These are phyloP conservation scores for Cystobasidiopsis lactophilus DNA, from an alignment of 768 basidiomycete genomes.

Conservation along the genomic window DNA sequence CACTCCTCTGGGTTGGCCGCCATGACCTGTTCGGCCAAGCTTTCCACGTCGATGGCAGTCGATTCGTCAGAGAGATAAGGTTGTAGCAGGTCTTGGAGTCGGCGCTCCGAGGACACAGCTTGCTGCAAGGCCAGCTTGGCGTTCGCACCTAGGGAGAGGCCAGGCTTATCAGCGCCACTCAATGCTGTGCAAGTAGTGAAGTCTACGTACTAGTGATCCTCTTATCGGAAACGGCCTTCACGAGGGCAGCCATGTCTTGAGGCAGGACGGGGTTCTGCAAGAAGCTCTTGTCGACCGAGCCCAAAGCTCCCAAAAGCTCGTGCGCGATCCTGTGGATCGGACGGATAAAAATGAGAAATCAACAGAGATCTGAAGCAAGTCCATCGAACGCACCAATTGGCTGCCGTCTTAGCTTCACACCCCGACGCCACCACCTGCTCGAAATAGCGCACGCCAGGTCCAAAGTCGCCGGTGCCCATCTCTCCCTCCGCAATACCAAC, in stretches of 20 bases:
- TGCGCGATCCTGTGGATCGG: slow-evolving; percentile 49
- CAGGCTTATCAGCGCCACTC: not conserved
- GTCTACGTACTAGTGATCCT: slow-evolving; percentile 43
- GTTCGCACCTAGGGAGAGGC: slow-evolving; percentile 37
- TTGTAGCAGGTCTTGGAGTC: slow-evolving; percentile 23
- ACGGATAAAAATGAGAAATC: not conserved
- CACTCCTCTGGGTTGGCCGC: slow-evolving; percentile 43
- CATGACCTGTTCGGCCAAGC: slow-evolving; percentile 44
- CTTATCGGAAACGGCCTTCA: slow-evolving; percentile 47
- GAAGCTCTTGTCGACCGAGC: slow-evolving; percentile 37
- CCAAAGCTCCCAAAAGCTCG: slow-evolving; percentile 58
- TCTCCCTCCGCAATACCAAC: slow-evolving; percentile 38
- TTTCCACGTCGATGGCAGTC: slow-evolving; percentile 28
- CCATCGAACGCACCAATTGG: slow-evolving; percentile 84
- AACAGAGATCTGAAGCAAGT: too few relatives aligned
- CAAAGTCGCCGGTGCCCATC: slow-evolving; percentile 22
- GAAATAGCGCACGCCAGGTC: slow-evolving; percentile 54
- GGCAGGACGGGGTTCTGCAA: slow-evolving; percentile 38
- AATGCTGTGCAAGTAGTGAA: too few relatives aligned
- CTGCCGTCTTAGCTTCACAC: slow-evolving; percentile 44
- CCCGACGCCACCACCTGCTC: slow-evolving; percentile 41
- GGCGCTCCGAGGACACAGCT: slow-evolving; percentile 32
- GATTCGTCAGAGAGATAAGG: slow-evolving; percentile 24
- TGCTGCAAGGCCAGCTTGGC: slow-evolving; percentile 55
- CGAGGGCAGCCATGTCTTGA: slow-evolving; percentile 47